Conservation (phyloP, 768 basidiomycete species). For the Imleria badia region DNA sequence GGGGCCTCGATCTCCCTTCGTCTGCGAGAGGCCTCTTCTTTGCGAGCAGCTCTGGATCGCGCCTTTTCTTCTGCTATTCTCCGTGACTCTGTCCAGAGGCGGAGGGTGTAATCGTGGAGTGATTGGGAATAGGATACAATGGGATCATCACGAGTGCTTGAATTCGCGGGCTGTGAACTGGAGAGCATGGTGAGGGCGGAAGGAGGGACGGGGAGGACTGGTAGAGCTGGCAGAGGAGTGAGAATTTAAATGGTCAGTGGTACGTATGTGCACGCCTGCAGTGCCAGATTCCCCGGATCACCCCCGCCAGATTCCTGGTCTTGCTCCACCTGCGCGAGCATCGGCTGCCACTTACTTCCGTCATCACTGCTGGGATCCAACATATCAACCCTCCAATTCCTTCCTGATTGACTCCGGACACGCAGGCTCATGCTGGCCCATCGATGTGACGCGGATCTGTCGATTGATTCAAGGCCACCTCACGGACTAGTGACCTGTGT, state of each 20-base stretch:
- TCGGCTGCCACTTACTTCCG: conserved; percentile 9
- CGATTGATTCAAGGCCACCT: neutral
- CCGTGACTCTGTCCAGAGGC: conserved; percentile 65
- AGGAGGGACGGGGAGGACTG: neutral
- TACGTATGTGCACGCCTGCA: conserved; percentile 12
- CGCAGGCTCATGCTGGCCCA: neutral
- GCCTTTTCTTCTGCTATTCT: conserved; percentile 54
- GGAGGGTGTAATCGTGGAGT: conserved; percentile 66
- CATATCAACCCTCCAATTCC: conserved; percentile 1
- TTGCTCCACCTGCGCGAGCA: conserved; percentile 29
- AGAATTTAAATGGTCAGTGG: conserved; percentile 27
- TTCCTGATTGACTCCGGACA: neutral
- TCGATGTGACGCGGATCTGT: neutral
- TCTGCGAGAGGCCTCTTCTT: conserved; percentile 27
- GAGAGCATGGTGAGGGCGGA: conserved; percentile 18
- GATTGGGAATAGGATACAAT: conserved; percentile 60
- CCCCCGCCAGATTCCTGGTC: conserved; percentile 18
- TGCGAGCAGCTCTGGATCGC: conserved; percentile 29
- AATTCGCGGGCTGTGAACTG: conserved; percentile 1
- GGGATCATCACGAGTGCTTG: conserved; percentile 28
- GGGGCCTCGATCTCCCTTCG: conserved; percentile 20
- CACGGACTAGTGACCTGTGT: neutral
- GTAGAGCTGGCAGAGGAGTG: conserved; percentile 14
- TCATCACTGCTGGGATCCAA: conserved; percentile 1
- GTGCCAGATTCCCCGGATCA: conserved; percentile 24